phyloP scores from a whole-genome alignment of 2,329 filamentous ascomycete species.

The Microdochium bolleyi region DNA sequence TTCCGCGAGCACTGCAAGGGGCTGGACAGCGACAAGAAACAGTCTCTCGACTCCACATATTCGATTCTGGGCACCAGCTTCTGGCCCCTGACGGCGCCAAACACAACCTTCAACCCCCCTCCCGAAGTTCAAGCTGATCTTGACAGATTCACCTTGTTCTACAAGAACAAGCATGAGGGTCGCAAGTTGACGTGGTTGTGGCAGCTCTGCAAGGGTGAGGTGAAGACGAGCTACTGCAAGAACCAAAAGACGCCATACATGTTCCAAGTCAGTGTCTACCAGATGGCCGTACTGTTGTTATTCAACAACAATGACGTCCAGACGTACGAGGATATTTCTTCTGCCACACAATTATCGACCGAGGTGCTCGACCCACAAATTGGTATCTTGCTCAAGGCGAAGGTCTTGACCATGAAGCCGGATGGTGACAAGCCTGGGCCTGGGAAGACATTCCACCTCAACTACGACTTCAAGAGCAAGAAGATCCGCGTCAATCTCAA shows the following conservation, averaged over 20 bases:
- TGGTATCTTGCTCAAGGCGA: conserved; percentile 84
- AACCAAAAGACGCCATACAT: conserved; percentile 85
- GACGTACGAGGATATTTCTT: conserved; percentile 80
- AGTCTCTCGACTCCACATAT: conserved; percentile 73
- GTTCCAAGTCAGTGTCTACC: conserved; percentile 94
- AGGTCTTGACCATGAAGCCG: conserved; percentile 68
- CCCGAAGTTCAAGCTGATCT: conserved; percentile 78
- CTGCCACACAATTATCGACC: conserved; percentile 68
- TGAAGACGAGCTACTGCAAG: conserved; percentile 90
- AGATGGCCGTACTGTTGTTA: conserved; percentile 90
- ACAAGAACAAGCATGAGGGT: conserved; percentile 93
- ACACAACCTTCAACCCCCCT: conserved; percentile 82
- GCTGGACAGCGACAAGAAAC: conserved; percentile 59
- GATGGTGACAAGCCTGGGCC: conserved; percentile 68
- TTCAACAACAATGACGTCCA: conserved; percentile 89
- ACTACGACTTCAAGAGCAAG: conserved; percentile 96
- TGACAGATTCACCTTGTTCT: conserved; percentile 84
- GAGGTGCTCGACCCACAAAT: conserved; percentile 85
- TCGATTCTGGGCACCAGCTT: conserved; percentile 93
- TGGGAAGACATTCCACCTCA: conserved; percentile 75
- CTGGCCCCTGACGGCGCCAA: conserved; percentile 86
- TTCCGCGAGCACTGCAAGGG: conserved; percentile 71
- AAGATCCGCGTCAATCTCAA: conserved; percentile 97
- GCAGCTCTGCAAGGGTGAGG: conserved; percentile 96
- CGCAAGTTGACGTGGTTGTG: conserved; percentile 97